These are phyloP conservation scores for Plasmodium knowlesi DNA, from an alignment of 169 alveolate genomes.

Conservation along the genomic window DNA sequence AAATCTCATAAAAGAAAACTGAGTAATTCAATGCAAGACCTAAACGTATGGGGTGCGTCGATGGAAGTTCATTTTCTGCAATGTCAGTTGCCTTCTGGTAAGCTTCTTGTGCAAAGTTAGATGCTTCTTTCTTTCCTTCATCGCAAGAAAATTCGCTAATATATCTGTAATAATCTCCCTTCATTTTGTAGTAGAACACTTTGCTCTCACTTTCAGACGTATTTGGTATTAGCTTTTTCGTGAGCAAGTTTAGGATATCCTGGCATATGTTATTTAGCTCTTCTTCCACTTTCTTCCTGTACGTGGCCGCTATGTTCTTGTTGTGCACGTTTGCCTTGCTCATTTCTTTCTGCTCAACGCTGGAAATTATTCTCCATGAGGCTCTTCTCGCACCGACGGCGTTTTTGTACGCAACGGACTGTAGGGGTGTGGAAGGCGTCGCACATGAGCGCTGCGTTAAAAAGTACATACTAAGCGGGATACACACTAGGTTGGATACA, in stretches of 20 bases:
- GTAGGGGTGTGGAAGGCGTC: conserved; percentile 20
- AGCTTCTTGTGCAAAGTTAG: conserved; percentile 97
- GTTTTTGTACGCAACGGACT: conserved; percentile 98
- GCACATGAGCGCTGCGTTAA: not conserved
- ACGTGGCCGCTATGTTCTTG: conserved; percentile 93
- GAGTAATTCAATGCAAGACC: conserved; percentile 99
- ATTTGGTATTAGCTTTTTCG: conserved; percentile 92
- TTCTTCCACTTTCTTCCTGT: conserved; percentile 94
- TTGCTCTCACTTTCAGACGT: conserved; percentile 93
- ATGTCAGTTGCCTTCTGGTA: conserved; percentile 96
- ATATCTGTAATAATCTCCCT: conserved; percentile 99
- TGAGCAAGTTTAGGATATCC: conserved; percentile 92
- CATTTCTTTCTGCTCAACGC: conserved; percentile 97
- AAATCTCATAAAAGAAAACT: conserved; percentile 98
- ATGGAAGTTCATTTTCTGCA: conserved; percentile 94
- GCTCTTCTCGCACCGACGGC: conserved; percentile 99
- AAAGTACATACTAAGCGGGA: too few species aligned
- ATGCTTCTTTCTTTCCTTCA: conserved; percentile 94
- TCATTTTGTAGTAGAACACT: conserved; percentile 98
- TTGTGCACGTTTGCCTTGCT: conserved; percentile 93
- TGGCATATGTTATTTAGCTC: conserved; percentile 95
- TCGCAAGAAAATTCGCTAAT: conserved; percentile 97
- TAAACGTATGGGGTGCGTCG: conserved; percentile 97
- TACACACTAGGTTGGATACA: too few species aligned
- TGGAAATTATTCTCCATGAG: conserved; percentile 97